Evolutionary conservation across 352 stramenopile species (phyloP).

Genomic region (Phytophthora rubi): DNA sequence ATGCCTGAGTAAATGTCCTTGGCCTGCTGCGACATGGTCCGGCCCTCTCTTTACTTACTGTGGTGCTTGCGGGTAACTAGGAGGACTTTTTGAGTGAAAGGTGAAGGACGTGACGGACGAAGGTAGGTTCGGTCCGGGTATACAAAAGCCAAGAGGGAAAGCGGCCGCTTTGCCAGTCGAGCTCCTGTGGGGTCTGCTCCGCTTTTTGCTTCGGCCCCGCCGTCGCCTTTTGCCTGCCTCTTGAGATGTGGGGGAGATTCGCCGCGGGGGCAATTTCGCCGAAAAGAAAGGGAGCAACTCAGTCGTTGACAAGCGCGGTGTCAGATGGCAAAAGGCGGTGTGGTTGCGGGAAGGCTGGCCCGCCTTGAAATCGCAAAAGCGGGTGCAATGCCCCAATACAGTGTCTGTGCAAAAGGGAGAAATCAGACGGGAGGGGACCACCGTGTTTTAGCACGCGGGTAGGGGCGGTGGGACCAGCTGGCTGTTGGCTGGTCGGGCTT

Average conservation of each 20-base stretch:
- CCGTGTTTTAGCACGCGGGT: constrained; percentile 8
- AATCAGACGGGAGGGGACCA: not conserved
- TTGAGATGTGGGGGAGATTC: constrained; percentile 38
- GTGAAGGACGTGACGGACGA: not conserved
- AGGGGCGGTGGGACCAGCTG: constrained; percentile 7
- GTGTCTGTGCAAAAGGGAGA: not conserved
- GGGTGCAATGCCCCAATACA: not conserved
- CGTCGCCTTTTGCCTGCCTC: constrained; percentile 12
- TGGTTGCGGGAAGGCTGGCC: not conserved
- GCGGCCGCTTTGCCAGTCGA: constrained; percentile 4
- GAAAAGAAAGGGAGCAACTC: constrained; percentile 38
- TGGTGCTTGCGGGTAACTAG: too few relatives aligned
- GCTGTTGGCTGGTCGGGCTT: constrained; percentile 10
- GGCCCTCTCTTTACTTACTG: not conserved
- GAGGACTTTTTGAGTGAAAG: too few relatives aligned
- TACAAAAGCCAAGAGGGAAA: constrained; percentile 13
- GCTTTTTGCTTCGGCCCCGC: not conserved
- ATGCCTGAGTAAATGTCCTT: constrained; percentile 83
- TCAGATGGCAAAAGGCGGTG: constrained; percentile 10
- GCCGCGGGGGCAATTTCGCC: not conserved
- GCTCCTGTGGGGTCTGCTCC: not conserved
- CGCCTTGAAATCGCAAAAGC: constrained; percentile 4
- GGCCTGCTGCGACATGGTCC: constrained; percentile 65
- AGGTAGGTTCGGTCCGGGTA: constrained; percentile 4
- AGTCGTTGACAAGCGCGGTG: constrained; percentile 1